Conservation (phyloP, 1,284 basidiomycete genomes). For the Sphaerobolus stellatus region DNA sequence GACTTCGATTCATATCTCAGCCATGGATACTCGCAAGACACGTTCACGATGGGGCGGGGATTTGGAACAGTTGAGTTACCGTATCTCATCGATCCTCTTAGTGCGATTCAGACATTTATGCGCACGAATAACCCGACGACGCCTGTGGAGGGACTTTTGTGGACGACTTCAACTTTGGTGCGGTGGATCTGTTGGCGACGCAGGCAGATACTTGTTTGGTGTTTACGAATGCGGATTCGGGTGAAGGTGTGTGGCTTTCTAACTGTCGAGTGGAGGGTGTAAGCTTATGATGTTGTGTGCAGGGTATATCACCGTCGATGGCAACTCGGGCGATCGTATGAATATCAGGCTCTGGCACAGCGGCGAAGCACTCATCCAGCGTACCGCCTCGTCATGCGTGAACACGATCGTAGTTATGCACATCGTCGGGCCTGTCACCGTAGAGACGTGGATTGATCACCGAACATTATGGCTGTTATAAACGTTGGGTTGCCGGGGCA, state of each 20-base stretch:
- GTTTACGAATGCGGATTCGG: constrained; percentile 72
- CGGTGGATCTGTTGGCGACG: constrained; percentile 50
- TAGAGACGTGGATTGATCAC: constrained; percentile 79
- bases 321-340: constrained; percentile 74
- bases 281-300: neutral
- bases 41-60: constrained; percentile 84
- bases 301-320: constrained; percentile 70
- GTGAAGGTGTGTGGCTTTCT: constrained; percentile 47
- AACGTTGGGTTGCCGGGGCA: constrained; percentile 74
- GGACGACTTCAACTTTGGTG: constrained; percentile 60
- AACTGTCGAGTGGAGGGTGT: no score
- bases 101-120: constrained; percentile 65
- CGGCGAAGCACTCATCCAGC: constrained; percentile 62
- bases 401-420: constrained; percentile 85
- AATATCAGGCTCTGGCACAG: constrained; percentile 80
- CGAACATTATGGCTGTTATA: constrained; percentile 68
- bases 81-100: constrained; percentile 57
- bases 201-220: constrained; percentile 66
- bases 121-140: constrained; percentile 56
- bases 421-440: constrained; percentile 69
- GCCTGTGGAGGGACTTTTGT: constrained; percentile 56
- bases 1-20: constrained; percentile 1
- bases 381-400: constrained; percentile 61
- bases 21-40: constrained; percentile 61
- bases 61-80: constrained; percentile 54